Evolutionary conservation across 768 basidiomycete genomes (phyloP).

Genomic region (Tricholoma furcatifolium): DNA sequence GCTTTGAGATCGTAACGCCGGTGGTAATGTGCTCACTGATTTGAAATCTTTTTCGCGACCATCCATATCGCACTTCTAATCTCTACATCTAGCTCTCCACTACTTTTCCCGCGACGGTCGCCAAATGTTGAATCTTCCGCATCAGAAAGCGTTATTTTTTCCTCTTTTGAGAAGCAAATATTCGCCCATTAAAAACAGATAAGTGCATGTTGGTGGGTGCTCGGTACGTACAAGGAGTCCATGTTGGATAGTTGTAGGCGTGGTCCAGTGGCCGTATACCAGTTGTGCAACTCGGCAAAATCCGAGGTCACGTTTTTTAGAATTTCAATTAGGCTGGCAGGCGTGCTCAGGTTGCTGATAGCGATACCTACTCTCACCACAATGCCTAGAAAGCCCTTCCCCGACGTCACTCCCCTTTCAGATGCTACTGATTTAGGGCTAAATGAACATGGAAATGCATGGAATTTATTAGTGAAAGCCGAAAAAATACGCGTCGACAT

Average conservation of each 20-base stretch:
- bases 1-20: background rate
- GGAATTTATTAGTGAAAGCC: too few relatives aligned
- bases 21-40: conserved; percentile 54
- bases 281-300: too few relatives aligned
- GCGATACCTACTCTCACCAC: too few relatives aligned
- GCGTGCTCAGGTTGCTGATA: too few relatives aligned
- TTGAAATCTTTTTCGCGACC: conserved; percentile 84
- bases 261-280: too few relatives aligned
- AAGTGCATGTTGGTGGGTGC: conserved; percentile 82
- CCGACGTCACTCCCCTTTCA: too few relatives aligned
- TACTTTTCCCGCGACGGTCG: conserved; percentile 49
- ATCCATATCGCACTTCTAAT: conserved; percentile 69
- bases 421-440: too few relatives aligned
- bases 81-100: conserved; percentile 76
- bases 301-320: too few relatives aligned
- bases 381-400: too few relatives aligned
- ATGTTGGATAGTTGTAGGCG: conserved; percentile 81
- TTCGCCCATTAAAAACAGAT: conserved; percentile 62
- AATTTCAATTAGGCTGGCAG: too few relatives aligned
- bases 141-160: conserved; percentile 36
- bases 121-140: conserved; percentile 26
- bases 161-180: conserved; percentile 75
- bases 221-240: conserved; percentile 79
- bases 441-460: too few relatives aligned
- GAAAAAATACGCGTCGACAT: too few relatives aligned